Evolutionary conservation across 2,329 filamentous ascomycete species (phyloP), one percentile per base, ranked within the genome.

Genomic region (Hypoxylon sp.): DNA sequence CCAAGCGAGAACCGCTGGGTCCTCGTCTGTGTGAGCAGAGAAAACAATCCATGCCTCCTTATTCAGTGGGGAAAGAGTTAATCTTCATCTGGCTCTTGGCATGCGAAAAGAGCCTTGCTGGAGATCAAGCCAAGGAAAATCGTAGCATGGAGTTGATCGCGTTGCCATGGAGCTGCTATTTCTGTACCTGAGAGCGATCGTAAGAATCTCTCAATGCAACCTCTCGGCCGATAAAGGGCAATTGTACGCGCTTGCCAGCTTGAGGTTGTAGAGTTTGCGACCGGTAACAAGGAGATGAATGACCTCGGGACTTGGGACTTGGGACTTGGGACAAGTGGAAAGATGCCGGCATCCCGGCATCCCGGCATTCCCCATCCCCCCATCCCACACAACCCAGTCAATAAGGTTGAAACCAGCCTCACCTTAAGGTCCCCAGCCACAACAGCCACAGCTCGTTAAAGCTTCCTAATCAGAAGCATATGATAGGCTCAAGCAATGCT

Each of bases 101-200:
- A 67, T 64, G 55, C 52, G 51, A 54, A 48, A 53, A 57, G 47
- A 54, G 32, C 47, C 34, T 64, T 48, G 60, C 37, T 7, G 45
- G 46, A n/a, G 64, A 56, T 64, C 60, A 61, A 60, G 67, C 63
- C 63, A 69, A 69, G 63, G 67, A 29, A 67, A 65, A 69, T 69
- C 63, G 61, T 60, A 59, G 55, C 43, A 51, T 50, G 34, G 55
- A 51, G 43, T 50, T 41, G 54, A 53, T 60, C 41, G 60, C 25
- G 45, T 58, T 52, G 32, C 61, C 56, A 61, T 53, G 55, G 47
- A 60, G 50, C 16, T 60, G 19, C 39, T 55, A 30, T 60, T 56
- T 19, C 32, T 48, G 39, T 25, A 12, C 19, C 29, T 53, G 30
- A 58, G 53, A 62, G 55, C 37, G 39, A 65, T 62, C 58, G n/a